Evolutionary conservation across 2,329 filamentous ascomycete species (phyloP).

Genomic region (Sarocladiaceae sp.): DNA sequence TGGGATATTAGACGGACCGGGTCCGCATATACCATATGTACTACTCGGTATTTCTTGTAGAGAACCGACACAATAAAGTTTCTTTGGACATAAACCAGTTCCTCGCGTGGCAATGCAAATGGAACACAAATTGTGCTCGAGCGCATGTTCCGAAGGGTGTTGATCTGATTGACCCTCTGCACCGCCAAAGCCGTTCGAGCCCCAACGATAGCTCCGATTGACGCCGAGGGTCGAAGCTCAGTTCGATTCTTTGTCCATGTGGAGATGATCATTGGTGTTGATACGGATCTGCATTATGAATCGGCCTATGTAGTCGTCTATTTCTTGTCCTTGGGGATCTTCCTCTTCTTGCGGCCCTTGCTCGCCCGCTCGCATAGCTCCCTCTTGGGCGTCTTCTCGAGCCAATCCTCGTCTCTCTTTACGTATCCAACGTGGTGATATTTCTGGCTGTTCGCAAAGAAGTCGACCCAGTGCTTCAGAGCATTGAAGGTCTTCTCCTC

Average conservation of each 20-base stretch:
- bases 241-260: too few relatives aligned
- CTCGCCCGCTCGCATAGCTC: conserved; percentile 68
- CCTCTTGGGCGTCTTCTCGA: conserved; percentile 57
- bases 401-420: conserved; percentile 54
- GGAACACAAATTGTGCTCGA: background rate
- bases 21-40: conserved; percentile 9
- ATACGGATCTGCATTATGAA: background rate
- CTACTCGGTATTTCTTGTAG: conserved; percentile 1
- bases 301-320: background rate
- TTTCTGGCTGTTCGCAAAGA: conserved; percentile 76
- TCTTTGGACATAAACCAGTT: conserved; percentile 9
- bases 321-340: conserved; percentile 19
- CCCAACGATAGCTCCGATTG: too few relatives aligned
- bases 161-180: too few relatives aligned
- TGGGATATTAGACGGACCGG: conserved; percentile 6
- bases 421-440: conserved; percentile 80
- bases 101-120: too few relatives aligned
- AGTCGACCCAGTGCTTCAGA: conserved; percentile 75
- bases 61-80: conserved; percentile 9
- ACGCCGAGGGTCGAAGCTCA: too few relatives aligned
- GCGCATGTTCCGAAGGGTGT: too few relatives aligned
- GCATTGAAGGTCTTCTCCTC: conserved; percentile 59
- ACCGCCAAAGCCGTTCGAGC: too few relatives aligned
- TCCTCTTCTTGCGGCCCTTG: conserved; percentile 50
- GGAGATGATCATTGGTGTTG: too few relatives aligned